A percentile compares a stretch with the other conserved stretches of the same genome.
These are phyloP conservation scores for Akebia trifoliata DNA, from an alignment of 164 flowering plant species.

Conservation along the genomic window DNA sequence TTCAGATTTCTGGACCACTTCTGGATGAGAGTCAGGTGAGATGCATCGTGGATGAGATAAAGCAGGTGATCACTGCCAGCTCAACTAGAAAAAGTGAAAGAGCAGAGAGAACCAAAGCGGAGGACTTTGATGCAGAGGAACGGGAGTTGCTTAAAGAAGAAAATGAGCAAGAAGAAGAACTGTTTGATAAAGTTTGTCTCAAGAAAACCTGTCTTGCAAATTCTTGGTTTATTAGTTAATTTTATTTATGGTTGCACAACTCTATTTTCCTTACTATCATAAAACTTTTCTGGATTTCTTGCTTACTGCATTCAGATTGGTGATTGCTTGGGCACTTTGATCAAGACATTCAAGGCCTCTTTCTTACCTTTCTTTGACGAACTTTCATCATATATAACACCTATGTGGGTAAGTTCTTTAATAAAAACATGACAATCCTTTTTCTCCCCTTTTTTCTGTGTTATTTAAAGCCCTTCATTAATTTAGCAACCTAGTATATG, in stretches of 20 bases:
- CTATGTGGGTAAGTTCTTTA: conserved; percentile 84
- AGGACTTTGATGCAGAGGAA: conserved; percentile 97
- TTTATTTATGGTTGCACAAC: no score
- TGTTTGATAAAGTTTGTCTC: conserved; percentile 78
- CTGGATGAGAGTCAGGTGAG: conserved; percentile 80
- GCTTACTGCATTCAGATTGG: conserved; percentile 57
- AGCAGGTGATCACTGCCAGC: conserved; percentile 83
- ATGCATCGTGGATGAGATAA: conserved; percentile 83
- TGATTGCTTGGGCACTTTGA: conserved; percentile 88
- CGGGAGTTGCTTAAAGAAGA: conserved; percentile 84
- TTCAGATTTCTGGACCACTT: conserved; percentile 69
- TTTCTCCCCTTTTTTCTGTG: neutral
- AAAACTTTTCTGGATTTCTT: no score
- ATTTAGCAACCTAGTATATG: no score
- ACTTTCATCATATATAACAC: conserved; percentile 73
- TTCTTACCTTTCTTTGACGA: conserved; percentile 97
- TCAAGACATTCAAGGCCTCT: conserved; percentile 82
- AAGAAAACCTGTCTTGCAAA: no score
- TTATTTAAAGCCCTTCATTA: neutral
- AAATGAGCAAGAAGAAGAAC: conserved; percentile 97
- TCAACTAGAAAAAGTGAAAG: conserved; percentile 75
- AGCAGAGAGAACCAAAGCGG: conserved; percentile 84
- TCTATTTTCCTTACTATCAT: no score
- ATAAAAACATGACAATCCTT: neutral
- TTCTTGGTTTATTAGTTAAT: no score